Evolutionary conservation across 2,329 filamentous ascomycete species (phyloP).

Genomic region (Epichloe gansuensis): DNA sequence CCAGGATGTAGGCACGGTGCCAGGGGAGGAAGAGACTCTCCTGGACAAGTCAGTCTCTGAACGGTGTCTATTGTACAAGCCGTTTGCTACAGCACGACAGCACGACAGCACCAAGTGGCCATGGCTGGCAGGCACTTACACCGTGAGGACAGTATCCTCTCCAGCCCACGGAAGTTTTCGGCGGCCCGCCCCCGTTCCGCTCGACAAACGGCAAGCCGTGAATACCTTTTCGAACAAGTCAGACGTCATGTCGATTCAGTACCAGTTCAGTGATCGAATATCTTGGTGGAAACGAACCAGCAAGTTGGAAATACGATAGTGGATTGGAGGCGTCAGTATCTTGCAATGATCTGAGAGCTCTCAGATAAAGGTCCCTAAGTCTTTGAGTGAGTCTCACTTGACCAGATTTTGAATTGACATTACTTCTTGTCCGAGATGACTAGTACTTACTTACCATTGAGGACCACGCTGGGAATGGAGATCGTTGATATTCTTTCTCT

Average conservation of each 20-base stretch:
- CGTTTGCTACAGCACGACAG: too few relatives aligned
- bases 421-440: too few relatives aligned
- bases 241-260: background rate
- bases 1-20: slow-evolving; percentile 42
- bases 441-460: slow-evolving; percentile 30
- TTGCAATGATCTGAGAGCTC: slow-evolving; percentile 31
- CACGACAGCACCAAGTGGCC: too few relatives aligned
- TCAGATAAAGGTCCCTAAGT: slow-evolving; percentile 36
- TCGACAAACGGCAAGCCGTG: slow-evolving; percentile 29
- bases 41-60: slow-evolving; percentile 15
- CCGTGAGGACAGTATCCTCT: slow-evolving; percentile 34
- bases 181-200: slow-evolving; percentile 28
- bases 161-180: slow-evolving; percentile 16
- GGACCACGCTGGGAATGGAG: slow-evolving; percentile 28
- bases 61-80: background rate
- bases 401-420: background rate
- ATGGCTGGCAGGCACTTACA: slow-evolving; percentile 18
- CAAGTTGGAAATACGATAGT: slow-evolving; percentile 37
- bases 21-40: slow-evolving; percentile 38
- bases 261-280: background rate
- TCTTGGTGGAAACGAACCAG: slow-evolving; percentile 22
- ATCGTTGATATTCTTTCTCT: slow-evolving; percentile 34
- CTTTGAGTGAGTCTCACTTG: background rate
- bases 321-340: slow-evolving; percentile 26
- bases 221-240: slow-evolving; percentile 17